Evolutionary conservation across 2,329 filamentous ascomycete species (phyloP), one percentile per base, ranked within the genome.

Genomic region (Phialophora macrospora): DNA sequence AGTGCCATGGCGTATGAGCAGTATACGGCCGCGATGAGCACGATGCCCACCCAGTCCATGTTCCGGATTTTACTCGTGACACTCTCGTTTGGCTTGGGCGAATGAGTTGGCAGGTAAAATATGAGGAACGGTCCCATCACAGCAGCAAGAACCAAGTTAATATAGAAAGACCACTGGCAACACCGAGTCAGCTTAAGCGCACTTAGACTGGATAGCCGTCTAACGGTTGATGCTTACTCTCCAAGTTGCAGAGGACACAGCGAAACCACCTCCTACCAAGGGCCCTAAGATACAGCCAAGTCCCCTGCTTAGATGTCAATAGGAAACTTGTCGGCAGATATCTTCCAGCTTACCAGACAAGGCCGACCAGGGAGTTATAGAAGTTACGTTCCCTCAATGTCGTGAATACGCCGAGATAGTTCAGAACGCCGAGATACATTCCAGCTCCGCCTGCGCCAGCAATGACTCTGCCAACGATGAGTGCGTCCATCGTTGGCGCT

Each of bases 101-200:
- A 59, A 11, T 66, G 68, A 4, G 63, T 65, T 34, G 74, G 78
- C 0, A 86, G 76, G 6, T 80, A 70, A 66, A 82, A 80, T 30
- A 85, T 26, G 26, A 80, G 78, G 28, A 80, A 76, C 0, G 83
- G 80, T 2, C 78, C 73, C 32, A 77, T 75, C 7, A 79, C 71
- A 7, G 75, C 84, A 0, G 83, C 78, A 55, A 83, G 74, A 41
- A 77, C 73, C 0, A 87, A 76, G 69, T 87, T 88, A 75, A 88
- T 82, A 70, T 88, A 88, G 70, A 84, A 84, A 0, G 77, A 78
- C 77, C 76, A 79, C 46, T 74, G 34, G 64, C 70, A 17, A 49
- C 9, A 20, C 2, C 14, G 17, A 9, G 28, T 58, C 34, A 26
- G 55, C n/a, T 44, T 20, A 46, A 34, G 11, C 4, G 20, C n/a